Conservation (phyloP, 2,329 filamentous ascomycete species). For the Ascochyta lentis region DNA sequence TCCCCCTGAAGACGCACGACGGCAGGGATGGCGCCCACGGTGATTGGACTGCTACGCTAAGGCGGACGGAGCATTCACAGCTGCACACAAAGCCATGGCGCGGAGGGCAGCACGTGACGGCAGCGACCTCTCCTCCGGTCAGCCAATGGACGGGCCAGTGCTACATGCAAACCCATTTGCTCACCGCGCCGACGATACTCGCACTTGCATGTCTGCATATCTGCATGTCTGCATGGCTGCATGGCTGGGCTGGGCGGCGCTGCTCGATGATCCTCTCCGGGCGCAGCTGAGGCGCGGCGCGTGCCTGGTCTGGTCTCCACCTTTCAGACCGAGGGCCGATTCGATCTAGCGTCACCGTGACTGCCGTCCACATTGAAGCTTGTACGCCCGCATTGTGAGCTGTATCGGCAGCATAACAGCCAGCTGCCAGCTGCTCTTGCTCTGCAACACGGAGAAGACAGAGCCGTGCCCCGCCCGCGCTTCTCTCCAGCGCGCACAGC, state of each 20-base stretch:
- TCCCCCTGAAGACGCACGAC: slow-evolving; percentile 15
- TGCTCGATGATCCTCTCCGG: not conserved
- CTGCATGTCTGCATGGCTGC: too few species aligned
- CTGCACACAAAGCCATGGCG: not conserved
- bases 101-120: not conserved
- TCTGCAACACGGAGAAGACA: too few species aligned
- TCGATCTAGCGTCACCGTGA: slow-evolving; percentile 6
- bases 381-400: slow-evolving; percentile 7
- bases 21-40: slow-evolving; percentile 12
- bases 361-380: slow-evolving; percentile 8
- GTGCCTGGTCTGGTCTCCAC: not conserved
- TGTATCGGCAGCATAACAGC: slow-evolving; percentile 1
- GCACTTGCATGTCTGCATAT: too few species aligned
- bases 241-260: not conserved
- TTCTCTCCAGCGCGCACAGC: slow-evolving; percentile 15
- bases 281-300: not conserved
- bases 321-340: slow-evolving; percentile 4
- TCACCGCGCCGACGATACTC: not conserved
- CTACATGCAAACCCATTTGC: not conserved
- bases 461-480: not conserved
- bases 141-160: not conserved
- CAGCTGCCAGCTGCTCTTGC: not conserved
- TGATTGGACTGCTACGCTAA: slow-evolving; percentile 6
- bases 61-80: slow-evolving; percentile 11
- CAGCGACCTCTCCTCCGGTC: not conserved